These are phyloP conservation scores for Zasmidium angulare DNA, from an alignment of 2,329 filamentous ascomycete genomes.

Conservation along the genomic window DNA sequence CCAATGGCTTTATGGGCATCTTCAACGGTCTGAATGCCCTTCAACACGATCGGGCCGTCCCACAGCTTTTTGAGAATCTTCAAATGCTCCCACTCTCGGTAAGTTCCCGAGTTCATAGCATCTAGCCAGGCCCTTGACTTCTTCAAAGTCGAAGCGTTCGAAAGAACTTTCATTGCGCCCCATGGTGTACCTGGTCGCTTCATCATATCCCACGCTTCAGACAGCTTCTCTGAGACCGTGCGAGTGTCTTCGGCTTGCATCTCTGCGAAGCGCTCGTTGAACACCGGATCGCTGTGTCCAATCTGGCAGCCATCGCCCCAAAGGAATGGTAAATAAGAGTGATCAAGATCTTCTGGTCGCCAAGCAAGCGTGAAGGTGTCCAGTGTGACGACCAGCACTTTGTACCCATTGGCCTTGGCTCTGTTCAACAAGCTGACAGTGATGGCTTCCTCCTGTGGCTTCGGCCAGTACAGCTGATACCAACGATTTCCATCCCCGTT, in stretches of 20 bases:
- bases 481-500: slow-evolving; percentile 47
- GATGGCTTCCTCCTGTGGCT: slow-evolving; percentile 61
- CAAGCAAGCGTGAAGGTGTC: slow-evolving; percentile 70
- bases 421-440: slow-evolving; percentile 63
- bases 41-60: slow-evolving; percentile 64
- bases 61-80: slow-evolving; percentile 59
- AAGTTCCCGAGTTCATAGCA: slow-evolving; percentile 34
- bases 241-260: slow-evolving; percentile 36
- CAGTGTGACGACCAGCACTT: slow-evolving; percentile 68
- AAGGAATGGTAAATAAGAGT: slow-evolving; percentile 23
- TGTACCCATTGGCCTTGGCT: slow-evolving; percentile 62
- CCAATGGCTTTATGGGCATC: slow-evolving; percentile 50
- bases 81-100: slow-evolving; percentile 60
- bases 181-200: slow-evolving; percentile 37
- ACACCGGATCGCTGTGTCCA: slow-evolving; percentile 60
- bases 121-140: slow-evolving; percentile 39
- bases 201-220: slow-evolving; percentile 39
- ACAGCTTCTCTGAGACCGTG: slow-evolving; percentile 33
- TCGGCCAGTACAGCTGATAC: slow-evolving; percentile 62
- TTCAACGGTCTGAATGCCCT: slow-evolving; percentile 57
- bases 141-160: slow-evolving; percentile 35
- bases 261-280: slow-evolving; percentile 52
- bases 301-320: slow-evolving; percentile 53
- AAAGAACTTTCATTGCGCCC: slow-evolving; percentile 35
- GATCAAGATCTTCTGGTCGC: slow-evolving; percentile 52